Base-by-base conservation (phyloP, 2,329 filamentous ascomycete species). In the Diaporthe ilicicola region DNA sequence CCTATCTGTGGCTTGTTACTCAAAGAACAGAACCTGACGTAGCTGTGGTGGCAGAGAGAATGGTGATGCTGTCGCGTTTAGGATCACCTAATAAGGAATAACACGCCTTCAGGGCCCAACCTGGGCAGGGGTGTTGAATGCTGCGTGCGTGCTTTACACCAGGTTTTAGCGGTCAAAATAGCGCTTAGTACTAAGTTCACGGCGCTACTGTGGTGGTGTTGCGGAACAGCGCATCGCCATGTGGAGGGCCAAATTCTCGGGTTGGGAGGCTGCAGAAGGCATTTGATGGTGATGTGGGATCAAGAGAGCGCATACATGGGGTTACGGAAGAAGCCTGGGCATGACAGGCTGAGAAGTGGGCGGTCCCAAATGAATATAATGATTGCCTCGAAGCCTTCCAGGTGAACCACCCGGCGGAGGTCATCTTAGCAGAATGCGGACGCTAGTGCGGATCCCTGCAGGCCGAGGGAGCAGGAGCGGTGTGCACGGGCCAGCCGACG, bases 351-450 rank as follows among this genome's bases (percentile, higher is more conserved):
- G 7, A 7, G 13, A 0, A 4, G n/a, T 17, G 44, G 59, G n/a
- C 22, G 24, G 59, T 32, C 29, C n/a, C 27, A 29, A 37, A 22
- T 13, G 44, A 4, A 64, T 48, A 37, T 50, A 50, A 24, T 24
- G 12, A 50, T n/a, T 24, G 46, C 29, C 19, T 64, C 59, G 29
- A 64, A 1, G 59, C n/a, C 29, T 6, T n/a, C 29, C 2, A 64
- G 29, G 15, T 50, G 44, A 50, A 27, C 39, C 9, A 24, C 46
- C 17, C n/a, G 59, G 59, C 59, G 44, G 59, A 37, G 59, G 59
- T 64, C 44, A 64, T 13, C 29, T 64, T 64, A 64, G n/a, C 59
- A 22, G 29, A 64, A 64, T 9, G 29, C 59, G 59, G 59, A 64
- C 22, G 59, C 59, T 64, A 64, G 29, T 8, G 29, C 2, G 29